phyloP scores from a whole-genome alignment of 768 basidiomycete genomes.

The Leccinellum rugosiceps region DNA sequence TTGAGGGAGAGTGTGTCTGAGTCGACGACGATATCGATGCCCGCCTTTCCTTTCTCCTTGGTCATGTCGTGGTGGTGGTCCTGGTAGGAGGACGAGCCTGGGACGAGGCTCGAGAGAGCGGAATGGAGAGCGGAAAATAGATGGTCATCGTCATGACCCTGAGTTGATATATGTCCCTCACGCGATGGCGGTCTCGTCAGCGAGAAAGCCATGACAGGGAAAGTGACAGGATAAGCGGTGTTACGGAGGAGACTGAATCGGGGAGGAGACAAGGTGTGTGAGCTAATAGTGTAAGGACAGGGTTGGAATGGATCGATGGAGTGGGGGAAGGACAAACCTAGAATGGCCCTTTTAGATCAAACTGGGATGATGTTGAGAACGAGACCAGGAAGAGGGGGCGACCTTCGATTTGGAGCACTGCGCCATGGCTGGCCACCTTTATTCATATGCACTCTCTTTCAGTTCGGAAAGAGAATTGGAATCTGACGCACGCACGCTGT shows the following conservation, averaged over 20 bases:
- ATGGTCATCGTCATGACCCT: constrained; percentile 32
- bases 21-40: constrained; percentile 75
- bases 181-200: constrained; percentile 31
- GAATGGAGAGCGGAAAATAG: constrained; percentile 38
- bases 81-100: constrained; percentile 19
- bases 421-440: not conserved
- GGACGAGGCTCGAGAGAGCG: constrained; percentile 31
- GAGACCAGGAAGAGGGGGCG: not conserved
- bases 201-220: constrained; percentile 33
- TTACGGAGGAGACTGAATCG: constrained; percentile 9
- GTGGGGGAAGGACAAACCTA: not conserved
- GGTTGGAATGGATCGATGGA: not conserved
- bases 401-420: not conserved
- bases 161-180: constrained; percentile 21
- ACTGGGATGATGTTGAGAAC: not conserved
- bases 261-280: not conserved
- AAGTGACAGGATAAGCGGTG: constrained; percentile 7
- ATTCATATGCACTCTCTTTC: not conserved
- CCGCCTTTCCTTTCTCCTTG: constrained; percentile 46
- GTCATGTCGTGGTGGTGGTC: constrained; percentile 38
- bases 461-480: not conserved
- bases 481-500: not conserved
- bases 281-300: not conserved
- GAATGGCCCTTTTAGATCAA: not conserved
- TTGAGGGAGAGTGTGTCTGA: constrained; percentile 66